phyloP scores from a whole-genome alignment of 768 basidiomycete species.

The Hypholoma sublateritium region DNA sequence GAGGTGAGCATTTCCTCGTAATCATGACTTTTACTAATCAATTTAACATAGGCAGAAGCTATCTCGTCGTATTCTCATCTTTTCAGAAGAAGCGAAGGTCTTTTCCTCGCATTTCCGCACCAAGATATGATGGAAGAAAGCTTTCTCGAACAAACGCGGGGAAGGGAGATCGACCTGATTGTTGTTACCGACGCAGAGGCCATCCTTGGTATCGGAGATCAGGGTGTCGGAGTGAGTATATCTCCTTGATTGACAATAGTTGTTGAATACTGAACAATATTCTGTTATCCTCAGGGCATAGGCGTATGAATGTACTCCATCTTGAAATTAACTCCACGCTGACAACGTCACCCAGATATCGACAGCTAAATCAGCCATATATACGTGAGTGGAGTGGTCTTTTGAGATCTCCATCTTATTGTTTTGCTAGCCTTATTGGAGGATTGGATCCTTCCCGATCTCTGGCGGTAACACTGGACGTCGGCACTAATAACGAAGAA shows the following conservation, averaged over 20 bases:
- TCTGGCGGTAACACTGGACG: conserved; percentile 65
- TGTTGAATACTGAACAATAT: not conserved
- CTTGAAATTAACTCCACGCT: not conserved
- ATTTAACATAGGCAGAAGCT: conserved; percentile 60
- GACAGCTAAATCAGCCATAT: conserved; percentile 76
- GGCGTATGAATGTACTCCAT: conserved; percentile 8
- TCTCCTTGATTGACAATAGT: not conserved
- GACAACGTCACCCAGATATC: conserved; percentile 52
- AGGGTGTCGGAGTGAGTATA: conserved; percentile 62
- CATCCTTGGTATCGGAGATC: conserved; percentile 71
- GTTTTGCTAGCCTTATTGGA: conserved; percentile 49
- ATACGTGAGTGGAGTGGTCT: conserved; percentile 43
- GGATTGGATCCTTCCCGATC: conserved; percentile 64
- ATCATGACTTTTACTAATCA: not conserved
- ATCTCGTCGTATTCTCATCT: conserved; percentile 84
- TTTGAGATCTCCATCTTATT: not conserved
- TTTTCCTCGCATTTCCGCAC: conserved; percentile 66
- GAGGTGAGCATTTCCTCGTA: conserved; percentile 41
- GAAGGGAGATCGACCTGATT: conserved; percentile 68
- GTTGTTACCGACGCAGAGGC: conserved; percentile 86
- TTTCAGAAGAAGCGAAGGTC: conserved; percentile 75
- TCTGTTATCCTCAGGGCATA: conserved; percentile 12
- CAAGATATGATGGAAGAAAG: conserved; percentile 73
- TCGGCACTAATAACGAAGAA: conserved; percentile 71
- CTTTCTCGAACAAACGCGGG: conserved; percentile 66